Percentiles rank a stretch among this genome's conserved stretches.
Evolutionary conservation across 2,329 filamentous ascomycete species (phyloP).

Genomic region (Botrytis porri): DNA sequence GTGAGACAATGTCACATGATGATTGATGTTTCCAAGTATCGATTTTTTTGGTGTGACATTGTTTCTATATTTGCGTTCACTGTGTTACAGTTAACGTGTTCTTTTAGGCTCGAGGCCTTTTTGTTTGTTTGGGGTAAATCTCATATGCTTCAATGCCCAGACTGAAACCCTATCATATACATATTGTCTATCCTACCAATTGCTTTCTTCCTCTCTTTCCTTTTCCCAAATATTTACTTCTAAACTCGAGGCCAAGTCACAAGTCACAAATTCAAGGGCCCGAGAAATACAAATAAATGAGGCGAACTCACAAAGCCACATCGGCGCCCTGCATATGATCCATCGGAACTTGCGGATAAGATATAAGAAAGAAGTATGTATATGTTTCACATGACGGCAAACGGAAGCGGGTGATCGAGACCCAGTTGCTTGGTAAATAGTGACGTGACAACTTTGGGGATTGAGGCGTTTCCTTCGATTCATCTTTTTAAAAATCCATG

Average conservation of each 20-base stretch:
- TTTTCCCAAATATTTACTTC: not conserved
- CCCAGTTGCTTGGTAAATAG: not conserved
- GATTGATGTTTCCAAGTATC: not conserved
- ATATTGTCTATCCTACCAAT: not conserved
- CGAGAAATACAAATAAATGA: not conserved
- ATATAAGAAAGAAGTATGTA: not conserved
- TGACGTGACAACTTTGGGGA: not conserved
- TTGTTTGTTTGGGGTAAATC: not conserved
- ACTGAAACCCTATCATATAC: not conserved
- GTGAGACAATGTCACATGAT: not conserved
- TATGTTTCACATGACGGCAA: not conserved
- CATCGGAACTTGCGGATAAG: not conserved
- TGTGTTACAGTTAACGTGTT: not conserved
- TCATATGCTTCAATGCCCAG: not conserved
- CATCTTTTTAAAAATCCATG: not conserved
- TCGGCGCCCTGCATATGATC: not conserved
- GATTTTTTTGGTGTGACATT: not conserved
- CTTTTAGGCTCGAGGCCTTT: not conserved
- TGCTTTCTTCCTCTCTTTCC: not conserved
- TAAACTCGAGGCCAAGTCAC: not conserved
- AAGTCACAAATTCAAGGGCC: not conserved
- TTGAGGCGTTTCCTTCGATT: not conserved
- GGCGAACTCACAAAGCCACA: slow-evolving; percentile 1
- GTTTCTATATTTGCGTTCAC: not conserved
- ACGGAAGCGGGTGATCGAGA: not conserved